Percentiles rank a stretch among this genome's conserved stretches.
Conservation (phyloP, 805 yeast species). For the Myxozyma kluyveri region DNA sequence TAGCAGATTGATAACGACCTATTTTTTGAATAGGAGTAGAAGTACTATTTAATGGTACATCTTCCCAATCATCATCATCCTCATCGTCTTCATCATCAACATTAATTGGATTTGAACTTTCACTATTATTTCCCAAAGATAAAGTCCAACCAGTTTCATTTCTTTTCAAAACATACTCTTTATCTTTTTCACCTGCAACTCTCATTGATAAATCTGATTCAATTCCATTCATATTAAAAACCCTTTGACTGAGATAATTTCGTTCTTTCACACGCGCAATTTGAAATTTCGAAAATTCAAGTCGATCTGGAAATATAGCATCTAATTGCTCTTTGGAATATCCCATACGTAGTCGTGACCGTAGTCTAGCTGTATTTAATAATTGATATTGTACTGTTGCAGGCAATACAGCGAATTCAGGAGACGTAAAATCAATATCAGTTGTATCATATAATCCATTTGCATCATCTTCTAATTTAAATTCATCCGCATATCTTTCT, state of each 20-base stretch:
- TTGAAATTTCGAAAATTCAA: slow-evolving; percentile 91
- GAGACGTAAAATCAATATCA: slow-evolving; percentile 77
- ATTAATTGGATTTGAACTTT: slow-evolving; percentile 11
- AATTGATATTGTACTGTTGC: slow-evolving; percentile 83
- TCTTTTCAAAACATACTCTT: slow-evolving; percentile 69
- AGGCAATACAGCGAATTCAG: slow-evolving; percentile 74
- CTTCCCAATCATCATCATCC: slow-evolving; percentile 67
- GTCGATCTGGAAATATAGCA: slow-evolving; percentile 71
- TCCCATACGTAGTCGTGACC: slow-evolving; percentile 93
- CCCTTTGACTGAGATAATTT: slow-evolving; percentile 80
- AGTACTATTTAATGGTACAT: slow-evolving; percentile 46
- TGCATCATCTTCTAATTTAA: slow-evolving; percentile 51
- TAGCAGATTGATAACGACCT: background rate
- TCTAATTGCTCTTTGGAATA: slow-evolving; percentile 86
- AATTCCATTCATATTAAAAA: slow-evolving; percentile 82
- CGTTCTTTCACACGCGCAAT: slow-evolving; percentile 89
- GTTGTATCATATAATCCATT: slow-evolving; percentile 41
- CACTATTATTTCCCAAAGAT: slow-evolving; percentile 25
- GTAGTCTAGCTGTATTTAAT: slow-evolving; percentile 72
- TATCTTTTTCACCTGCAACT: slow-evolving; percentile 78
- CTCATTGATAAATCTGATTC: slow-evolving; percentile 53
- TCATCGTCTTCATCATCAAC: slow-evolving; percentile 35
- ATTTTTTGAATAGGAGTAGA: background rate
- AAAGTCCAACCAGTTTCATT: slow-evolving; percentile 48
- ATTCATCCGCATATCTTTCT: slow-evolving; percentile 54